Evolutionary conservation across 805 yeast genomes (phyloP), one percentile per base, ranked within the genome.

Genomic region (Candida morakotiae): DNA sequence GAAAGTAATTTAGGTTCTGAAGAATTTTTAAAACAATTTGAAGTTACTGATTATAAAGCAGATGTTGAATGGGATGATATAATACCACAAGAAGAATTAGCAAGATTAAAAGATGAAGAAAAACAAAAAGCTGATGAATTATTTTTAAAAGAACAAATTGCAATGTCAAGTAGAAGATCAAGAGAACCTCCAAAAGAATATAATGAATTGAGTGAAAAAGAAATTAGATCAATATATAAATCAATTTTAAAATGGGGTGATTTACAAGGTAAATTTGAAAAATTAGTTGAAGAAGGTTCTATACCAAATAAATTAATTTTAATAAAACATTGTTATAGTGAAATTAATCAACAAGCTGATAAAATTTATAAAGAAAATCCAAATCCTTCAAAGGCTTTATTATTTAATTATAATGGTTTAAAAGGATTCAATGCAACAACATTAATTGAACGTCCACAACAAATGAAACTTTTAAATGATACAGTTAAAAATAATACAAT

Each of bases 41-140:
- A 93, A 62, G 98, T 93, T 37, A 93, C 99, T 0, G 98, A 93
- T 58, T 94, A 89, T 60, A 93, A 93, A 66, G 98, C 98, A 1
- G 96, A 91, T 59, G 88, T 91, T 43, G 94, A 88, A 46, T 93
- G 99, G 99, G 98, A 93, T 65, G 99, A 93, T 60, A 93, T 93
- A 49, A 93, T 93, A 52, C 99, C 99, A 0, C 89, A 87, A 46
- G 95, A 86, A 31, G 98, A 93, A 59, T 70, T 94, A 45, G 74
- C 79, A 42, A 87, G 84, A 56, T 71, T 93, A 50, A 93, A 93
- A 57, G 95, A 85, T 46, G 95, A 88, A 39, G 98, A 93, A 56
- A 81, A 83, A 69, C 83, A 80, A 56, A 75, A 84, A 35, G 75
- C 81, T 31, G 97, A 93, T 47, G 97, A 91, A 45, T 83, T 79